Evolutionary conservation across 257 asterid species (phyloP).

Genomic region (Solanum chiquidenum): DNA sequence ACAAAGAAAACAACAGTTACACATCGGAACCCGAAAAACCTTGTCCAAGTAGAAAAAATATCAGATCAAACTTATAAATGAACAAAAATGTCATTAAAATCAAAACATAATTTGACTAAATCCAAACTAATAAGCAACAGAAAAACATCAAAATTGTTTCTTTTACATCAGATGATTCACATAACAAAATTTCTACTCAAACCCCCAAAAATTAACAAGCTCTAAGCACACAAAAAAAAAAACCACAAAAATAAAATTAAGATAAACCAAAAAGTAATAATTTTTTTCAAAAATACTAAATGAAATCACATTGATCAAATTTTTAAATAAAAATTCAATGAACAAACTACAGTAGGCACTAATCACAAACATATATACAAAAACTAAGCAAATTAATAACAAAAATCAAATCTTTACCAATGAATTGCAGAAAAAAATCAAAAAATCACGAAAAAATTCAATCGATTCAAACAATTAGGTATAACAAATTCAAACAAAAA

Average conservation of each 20-base stretch:
- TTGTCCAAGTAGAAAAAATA: not conserved
- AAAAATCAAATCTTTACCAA: not conserved
- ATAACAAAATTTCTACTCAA: not conserved
- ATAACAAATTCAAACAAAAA: not conserved
- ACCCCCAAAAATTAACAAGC: not conserved
- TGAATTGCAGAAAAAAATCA: not conserved
- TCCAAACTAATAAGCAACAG: not conserved
- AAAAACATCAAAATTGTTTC: not conserved
- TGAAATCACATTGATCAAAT: not conserved
- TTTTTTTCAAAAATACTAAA: not conserved
- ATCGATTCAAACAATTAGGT: not conserved
- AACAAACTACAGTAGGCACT: not conserved
- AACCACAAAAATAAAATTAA: not conserved
- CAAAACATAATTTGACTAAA: not conserved
- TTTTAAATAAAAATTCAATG: not conserved
- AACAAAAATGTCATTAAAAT: not conserved
- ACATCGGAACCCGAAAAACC: not conserved
- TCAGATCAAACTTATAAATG: not conserved
- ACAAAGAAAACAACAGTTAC: not conserved
- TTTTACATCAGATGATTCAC: not conserved
- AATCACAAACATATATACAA: not conserved
- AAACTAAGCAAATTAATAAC: not conserved
- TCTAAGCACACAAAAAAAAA: not conserved
- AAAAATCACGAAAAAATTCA: not conserved
- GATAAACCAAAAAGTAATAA: not conserved